A percentile compares a stretch with the other conserved stretches of the same genome.
These are phyloP conservation scores for Xerocomellus dryophilus DNA, from an alignment of 768 basidiomycete species.

Conservation along the genomic window DNA sequence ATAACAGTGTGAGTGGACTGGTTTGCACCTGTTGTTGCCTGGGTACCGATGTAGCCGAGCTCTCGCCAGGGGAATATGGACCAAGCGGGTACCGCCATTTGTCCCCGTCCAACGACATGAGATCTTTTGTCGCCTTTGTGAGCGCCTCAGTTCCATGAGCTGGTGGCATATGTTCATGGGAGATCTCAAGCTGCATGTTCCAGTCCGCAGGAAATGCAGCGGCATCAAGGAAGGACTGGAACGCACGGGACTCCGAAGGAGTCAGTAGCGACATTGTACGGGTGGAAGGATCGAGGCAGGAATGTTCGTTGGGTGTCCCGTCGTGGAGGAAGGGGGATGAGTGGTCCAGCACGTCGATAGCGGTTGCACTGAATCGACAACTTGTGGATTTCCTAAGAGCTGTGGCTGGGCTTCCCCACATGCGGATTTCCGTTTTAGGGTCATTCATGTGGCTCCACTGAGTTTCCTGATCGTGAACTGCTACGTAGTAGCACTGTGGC, in stretches of 20 bases:
- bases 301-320: background rate
- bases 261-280: constrained; percentile 58
- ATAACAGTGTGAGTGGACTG: constrained; percentile 14
- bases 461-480: background rate
- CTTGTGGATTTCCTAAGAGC: constrained; percentile 18
- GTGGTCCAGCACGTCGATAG: constrained; percentile 3
- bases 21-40: constrained; percentile 20
- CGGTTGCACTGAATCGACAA: constrained; percentile 15
- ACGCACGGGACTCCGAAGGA: constrained; percentile 61
- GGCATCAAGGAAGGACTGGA: constrained; percentile 68
- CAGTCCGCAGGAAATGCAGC: constrained; percentile 45
- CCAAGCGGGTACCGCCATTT: constrained; percentile 35
- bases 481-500: background rate
- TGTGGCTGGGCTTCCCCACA: constrained; percentile 33
- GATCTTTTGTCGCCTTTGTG: constrained; percentile 77
- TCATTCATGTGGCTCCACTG: constrained; percentile 17
- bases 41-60: constrained; percentile 8
- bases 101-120: constrained; percentile 65
- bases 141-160: constrained; percentile 61
- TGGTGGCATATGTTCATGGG: constrained; percentile 47
- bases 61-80: constrained; percentile 10
- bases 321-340: background rate
- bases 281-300: background rate
- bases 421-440: constrained; percentile 22
- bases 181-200: constrained; percentile 37